These are phyloP conservation scores for Diplotaxis tenuifolia DNA, from an alignment of 345 rosid genomes.

Conservation along the genomic window DNA sequence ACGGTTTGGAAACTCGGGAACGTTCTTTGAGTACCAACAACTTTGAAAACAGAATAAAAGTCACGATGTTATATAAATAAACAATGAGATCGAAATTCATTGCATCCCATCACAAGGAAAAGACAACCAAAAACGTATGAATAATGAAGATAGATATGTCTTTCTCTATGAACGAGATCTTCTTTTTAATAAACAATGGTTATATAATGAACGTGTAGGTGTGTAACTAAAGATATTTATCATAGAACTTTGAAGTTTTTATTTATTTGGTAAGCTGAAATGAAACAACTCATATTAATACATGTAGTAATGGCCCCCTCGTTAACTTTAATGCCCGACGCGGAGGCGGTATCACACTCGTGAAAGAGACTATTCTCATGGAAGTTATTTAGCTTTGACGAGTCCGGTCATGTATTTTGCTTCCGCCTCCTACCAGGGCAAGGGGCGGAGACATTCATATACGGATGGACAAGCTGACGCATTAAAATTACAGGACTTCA, in stretches of 20 bases:
- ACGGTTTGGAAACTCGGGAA: neutral
- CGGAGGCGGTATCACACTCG: constrained; percentile 1
- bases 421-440: neutral
- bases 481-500: neutral
- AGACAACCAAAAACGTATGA: neutral
- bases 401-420: neutral
- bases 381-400: neutral
- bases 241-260: neutral
- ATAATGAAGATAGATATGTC: neutral
- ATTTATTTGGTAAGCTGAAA: neutral
- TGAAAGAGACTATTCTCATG: neutral
- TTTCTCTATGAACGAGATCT: neutral
- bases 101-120: neutral
- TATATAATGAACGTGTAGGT: constrained; percentile 1
- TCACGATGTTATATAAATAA: neutral
- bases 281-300: neutral
- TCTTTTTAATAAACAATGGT: neutral
- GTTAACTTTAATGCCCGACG: neutral
- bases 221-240: constrained; percentile 3
- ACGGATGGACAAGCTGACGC: neutral
- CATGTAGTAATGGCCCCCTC: neutral
- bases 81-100: neutral
- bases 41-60: neutral
- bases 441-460: neutral
- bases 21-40: neutral